These are phyloP conservation scores for Neodidymelliopsis sp. DNA, from an alignment of 2,329 filamentous ascomycete species.

Conservation along the genomic window DNA sequence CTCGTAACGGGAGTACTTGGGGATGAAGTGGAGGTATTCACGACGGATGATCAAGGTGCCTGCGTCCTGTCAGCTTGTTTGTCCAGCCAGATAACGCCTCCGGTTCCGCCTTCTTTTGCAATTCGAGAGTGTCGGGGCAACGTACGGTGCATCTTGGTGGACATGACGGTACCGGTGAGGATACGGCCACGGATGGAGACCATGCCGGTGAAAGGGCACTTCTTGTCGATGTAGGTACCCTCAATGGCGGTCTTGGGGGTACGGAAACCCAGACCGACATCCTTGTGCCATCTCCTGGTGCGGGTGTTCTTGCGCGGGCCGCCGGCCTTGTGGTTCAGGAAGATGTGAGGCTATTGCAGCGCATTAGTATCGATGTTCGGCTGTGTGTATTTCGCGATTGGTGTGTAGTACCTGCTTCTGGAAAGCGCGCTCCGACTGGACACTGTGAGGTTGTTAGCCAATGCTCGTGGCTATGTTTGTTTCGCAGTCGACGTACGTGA, in stretches of 20 bases:
- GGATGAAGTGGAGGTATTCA: constrained; percentile 99
- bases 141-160: constrained; percentile 99
- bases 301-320: constrained; percentile 60
- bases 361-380: constrained; percentile 39
- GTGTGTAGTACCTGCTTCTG: constrained; percentile 70
- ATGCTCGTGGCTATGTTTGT: constrained; percentile 4
- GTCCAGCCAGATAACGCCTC: constrained; percentile 83
- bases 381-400: constrained; percentile 18
- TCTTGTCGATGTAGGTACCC: constrained; percentile 99
- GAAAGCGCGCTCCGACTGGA: constrained; percentile 99
- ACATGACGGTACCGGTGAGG: constrained; percentile 97
- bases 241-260: constrained; percentile 99
- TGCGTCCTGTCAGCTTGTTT: constrained; percentile 29
- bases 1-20: constrained; percentile 99
- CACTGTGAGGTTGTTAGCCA: constrained; percentile 69
- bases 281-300: constrained; percentile 95
- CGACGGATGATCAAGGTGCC: constrained; percentile 94
- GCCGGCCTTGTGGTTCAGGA: constrained; percentile 94
- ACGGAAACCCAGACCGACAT: constrained; percentile 98
- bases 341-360: constrained; percentile 89
- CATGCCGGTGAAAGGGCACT: constrained; percentile 99
- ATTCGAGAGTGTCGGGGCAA: constrained; percentile 26
- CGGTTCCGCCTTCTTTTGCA: constrained; percentile 78
- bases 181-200: constrained; percentile 99
- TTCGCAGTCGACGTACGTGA: constrained; percentile 46